Percentiles rank a stretch among this genome's conserved stretches.
Conservation (phyloP, 345 rosid genomes). For the Crucihimalaya himalaica region DNA sequence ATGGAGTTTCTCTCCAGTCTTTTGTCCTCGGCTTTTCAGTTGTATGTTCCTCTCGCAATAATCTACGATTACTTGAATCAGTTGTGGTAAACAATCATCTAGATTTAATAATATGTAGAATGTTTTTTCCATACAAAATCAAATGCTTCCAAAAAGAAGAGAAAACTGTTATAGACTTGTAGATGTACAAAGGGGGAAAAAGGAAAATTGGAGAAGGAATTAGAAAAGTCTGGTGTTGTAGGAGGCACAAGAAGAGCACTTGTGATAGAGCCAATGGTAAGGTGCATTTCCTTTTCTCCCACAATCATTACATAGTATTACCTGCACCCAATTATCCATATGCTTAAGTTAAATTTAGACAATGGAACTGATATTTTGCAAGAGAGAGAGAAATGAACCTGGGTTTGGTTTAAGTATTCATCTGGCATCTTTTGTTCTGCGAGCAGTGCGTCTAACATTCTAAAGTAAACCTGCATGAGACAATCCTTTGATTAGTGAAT, state of each 20-base stretch:
- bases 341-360: conserved; percentile 6
- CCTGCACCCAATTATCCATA: conserved; percentile 38
- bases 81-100: neutral
- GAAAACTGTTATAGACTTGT: neutral
- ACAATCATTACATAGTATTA: conserved; percentile 67
- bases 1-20: conserved; percentile 3
- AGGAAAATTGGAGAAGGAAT: conserved; percentile 5
- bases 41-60: conserved; percentile 24
- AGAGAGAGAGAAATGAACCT: conserved; percentile 47
- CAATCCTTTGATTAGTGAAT: neutral
- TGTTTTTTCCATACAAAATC: conserved; percentile 1
- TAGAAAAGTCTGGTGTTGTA: conserved; percentile 67
- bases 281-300: conserved; percentile 60
- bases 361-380: neutral
- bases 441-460: conserved; percentile 75
- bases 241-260: conserved; percentile 61
- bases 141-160: conserved; percentile 6
- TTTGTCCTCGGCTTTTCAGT: neutral
- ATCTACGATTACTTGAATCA: conserved; percentile 1
- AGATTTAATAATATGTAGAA: conserved; percentile 3
- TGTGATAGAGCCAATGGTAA: conserved; percentile 72
- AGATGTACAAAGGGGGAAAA: conserved; percentile 33
- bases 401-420: conserved; percentile 60
- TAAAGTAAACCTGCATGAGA: conserved; percentile 67
- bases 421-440: conserved; percentile 73